Percentiles rank a stretch among this genome's conserved stretches.
These are phyloP conservation scores for Kodamaea neixiangensis DNA, from an alignment of 805 yeast species.

Conservation along the genomic window DNA sequence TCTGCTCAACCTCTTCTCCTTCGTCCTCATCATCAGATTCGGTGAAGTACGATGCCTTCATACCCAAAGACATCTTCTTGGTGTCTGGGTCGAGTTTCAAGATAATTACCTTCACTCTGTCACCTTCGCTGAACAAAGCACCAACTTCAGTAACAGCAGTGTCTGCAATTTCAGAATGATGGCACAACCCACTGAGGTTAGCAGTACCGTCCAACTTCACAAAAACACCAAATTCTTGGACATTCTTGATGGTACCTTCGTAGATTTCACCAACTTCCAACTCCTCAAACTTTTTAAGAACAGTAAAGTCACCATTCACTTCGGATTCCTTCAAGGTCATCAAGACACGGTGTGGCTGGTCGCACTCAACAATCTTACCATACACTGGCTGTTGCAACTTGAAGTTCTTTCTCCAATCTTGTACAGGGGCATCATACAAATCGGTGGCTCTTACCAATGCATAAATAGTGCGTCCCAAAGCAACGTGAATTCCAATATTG, in stretches of 20 bases:
- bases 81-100: slow-evolving; percentile 61
- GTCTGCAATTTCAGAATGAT: slow-evolving; percentile 80
- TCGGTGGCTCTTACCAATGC: slow-evolving; percentile 83
- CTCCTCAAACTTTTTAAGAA: slow-evolving; percentile 64
- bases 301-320: slow-evolving; percentile 66
- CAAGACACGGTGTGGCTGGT: slow-evolving; percentile 63
- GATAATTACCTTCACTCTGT: slow-evolving; percentile 83
- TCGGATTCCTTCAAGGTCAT: slow-evolving; percentile 81
- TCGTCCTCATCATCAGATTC: slow-evolving; percentile 36
- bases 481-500: slow-evolving; percentile 75
- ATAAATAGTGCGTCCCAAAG: slow-evolving; percentile 66
- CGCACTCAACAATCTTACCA: slow-evolving; percentile 70
- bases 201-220: slow-evolving; percentile 75
- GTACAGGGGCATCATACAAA: slow-evolving; percentile 75
- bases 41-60: slow-evolving; percentile 89
- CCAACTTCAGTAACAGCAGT: slow-evolving; percentile 57
- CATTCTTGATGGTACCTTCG: slow-evolving; percentile 77
- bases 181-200: slow-evolving; percentile 83
- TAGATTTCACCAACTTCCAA: slow-evolving; percentile 66
- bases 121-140: slow-evolving; percentile 82
- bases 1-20: slow-evolving; percentile 12
- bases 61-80: slow-evolving; percentile 81
- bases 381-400: slow-evolving; percentile 68
- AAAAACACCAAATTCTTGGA: slow-evolving; percentile 89
- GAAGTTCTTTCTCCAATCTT: slow-evolving; percentile 85